These are phyloP conservation scores for Wallemia ichthyophaga DNA, from an alignment of 1,284 basidiomycete species.

Conservation along the genomic window DNA sequence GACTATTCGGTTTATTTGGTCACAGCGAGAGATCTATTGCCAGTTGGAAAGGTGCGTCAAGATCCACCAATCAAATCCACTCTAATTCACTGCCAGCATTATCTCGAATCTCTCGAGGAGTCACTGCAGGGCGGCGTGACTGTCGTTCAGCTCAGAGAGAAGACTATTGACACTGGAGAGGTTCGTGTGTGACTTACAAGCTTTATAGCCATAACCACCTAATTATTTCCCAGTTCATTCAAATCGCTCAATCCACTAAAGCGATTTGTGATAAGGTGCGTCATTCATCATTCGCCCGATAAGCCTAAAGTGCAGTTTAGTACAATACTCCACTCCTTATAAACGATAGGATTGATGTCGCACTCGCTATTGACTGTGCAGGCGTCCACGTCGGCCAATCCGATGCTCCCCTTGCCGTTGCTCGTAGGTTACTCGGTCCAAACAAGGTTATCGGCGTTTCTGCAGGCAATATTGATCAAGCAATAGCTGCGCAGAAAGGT, in stretches of 20 bases:
- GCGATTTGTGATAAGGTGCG: slow-evolving; percentile 33
- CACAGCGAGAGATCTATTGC: slow-evolving; percentile 48
- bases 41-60: slow-evolving; percentile 33
- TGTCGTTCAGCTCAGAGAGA: slow-evolving; percentile 66
- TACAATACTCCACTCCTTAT: slow-evolving; percentile 63
- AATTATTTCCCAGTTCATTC: slow-evolving; percentile 29
- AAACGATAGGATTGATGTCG: slow-evolving; percentile 72
- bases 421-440: slow-evolving; percentile 36
- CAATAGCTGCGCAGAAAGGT: slow-evolving; percentile 22
- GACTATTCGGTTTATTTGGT: slow-evolving; percentile 66
- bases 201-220: not conserved
- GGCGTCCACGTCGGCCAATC: slow-evolving; percentile 77
- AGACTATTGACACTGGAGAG: slow-evolving; percentile 43
- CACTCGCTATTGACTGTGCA: slow-evolving; percentile 38
- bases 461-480: slow-evolving; percentile 37
- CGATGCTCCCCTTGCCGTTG: slow-evolving; percentile 46
- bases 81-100: slow-evolving; percentile 22
- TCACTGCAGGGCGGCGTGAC: slow-evolving; percentile 61
- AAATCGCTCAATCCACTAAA: slow-evolving; percentile 40
- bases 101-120: slow-evolving; percentile 35
- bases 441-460: slow-evolving; percentile 52
- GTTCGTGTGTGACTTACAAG: slow-evolving; percentile 17
- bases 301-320: slow-evolving; percentile 8
- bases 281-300: not conserved
- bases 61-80: not conserved